Conservation (phyloP, 106 monocot species). For the Triglochin maritima region DNA sequence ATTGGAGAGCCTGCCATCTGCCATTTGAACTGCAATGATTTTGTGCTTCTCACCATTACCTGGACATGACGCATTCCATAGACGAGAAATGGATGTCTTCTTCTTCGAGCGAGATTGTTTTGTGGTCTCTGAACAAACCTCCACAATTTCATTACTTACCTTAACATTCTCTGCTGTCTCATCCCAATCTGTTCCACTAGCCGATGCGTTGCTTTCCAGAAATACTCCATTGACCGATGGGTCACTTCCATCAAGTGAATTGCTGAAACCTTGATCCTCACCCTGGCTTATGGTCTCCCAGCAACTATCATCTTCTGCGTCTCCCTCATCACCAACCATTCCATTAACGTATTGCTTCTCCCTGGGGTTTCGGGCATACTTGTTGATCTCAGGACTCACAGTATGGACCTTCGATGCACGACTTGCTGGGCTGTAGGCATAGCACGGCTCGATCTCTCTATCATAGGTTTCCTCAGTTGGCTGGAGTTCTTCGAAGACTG, state of each 20-base stretch:
- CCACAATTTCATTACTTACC: constrained; percentile 40
- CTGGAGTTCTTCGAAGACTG: constrained; percentile 65
- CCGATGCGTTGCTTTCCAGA: constrained; percentile 46
- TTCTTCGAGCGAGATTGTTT: constrained; percentile 46
- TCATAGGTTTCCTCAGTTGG: constrained; percentile 34
- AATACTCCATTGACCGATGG: constrained; percentile 56
- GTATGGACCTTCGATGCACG: constrained; percentile 42
- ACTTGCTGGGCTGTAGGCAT: constrained; percentile 26
- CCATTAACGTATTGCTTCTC: constrained; percentile 17
- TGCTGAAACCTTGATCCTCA: constrained; percentile 71
- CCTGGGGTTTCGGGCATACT: constrained; percentile 15
- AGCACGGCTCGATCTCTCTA: constrained; percentile 48
- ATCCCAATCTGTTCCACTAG: constrained; percentile 55
- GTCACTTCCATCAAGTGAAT: constrained; percentile 68
- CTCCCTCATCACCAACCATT: constrained; percentile 19
- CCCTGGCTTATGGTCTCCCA: constrained; percentile 81
- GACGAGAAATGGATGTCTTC: constrained; percentile 39
- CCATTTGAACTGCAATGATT: constrained; percentile 4
- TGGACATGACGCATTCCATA: constrained; percentile 61
- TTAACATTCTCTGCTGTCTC: constrained; percentile 24
- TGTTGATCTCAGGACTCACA: constrained; percentile 42
- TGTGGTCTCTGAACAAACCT: constrained; percentile 39
- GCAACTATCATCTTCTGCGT: constrained; percentile 64
- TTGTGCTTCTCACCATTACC: constrained; percentile 25
- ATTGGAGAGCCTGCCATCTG: constrained; percentile 14